Base-by-base conservation (phyloP, 768 basidiomycete species). In the Rhizopogon roseolus region DNA sequence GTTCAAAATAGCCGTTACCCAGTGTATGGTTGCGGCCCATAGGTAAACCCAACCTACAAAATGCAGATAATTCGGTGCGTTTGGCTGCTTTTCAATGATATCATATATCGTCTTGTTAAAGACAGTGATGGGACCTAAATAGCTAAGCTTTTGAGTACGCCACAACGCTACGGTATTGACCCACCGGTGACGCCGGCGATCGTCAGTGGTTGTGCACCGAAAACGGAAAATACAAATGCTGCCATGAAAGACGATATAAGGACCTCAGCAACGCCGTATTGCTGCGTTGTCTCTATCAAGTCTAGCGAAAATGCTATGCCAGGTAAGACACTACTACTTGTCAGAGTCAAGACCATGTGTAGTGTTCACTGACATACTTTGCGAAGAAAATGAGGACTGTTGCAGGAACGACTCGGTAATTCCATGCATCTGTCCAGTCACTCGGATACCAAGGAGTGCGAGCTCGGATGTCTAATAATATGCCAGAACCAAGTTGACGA, bases 31-130 rank as follows among this genome's bases (percentile, higher is more conserved):
- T 0, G 91, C 93, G 34, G 81, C 90, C 92, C 92, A 94, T 0
- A 93, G 71, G 66, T 96, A 95, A 0, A 92, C 88, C 93, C 93
- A 95, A 27, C 92, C 92, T 8, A 95, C 79, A 62, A 94, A 94
- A 36, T 88, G 87, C 11, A 93, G 79, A 64, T 94, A 96, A 49
- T 79, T 67, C 1, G 92, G 91, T 5, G 85, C 73, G 55, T 85
- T 75, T 9, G 74, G 60, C 49, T 79, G 76, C 17, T 71, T 72
- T 60, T 78, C 65, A 52, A 91, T 73, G 54, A 94, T 90, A 60
- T 86, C 78, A 66, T 81, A 93, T 41, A 95, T 91, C 2, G 88
- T 92, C 73, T 90, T 91, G 74, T 94, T 95, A 60, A 94, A 85
- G 8, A 96, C 90, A 3, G 93, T 94, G 62, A 95, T 95, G 1